Conservation (phyloP, 2,329 filamentous ascomycete species). For the Cylindrodendrum hubeiense region DNA sequence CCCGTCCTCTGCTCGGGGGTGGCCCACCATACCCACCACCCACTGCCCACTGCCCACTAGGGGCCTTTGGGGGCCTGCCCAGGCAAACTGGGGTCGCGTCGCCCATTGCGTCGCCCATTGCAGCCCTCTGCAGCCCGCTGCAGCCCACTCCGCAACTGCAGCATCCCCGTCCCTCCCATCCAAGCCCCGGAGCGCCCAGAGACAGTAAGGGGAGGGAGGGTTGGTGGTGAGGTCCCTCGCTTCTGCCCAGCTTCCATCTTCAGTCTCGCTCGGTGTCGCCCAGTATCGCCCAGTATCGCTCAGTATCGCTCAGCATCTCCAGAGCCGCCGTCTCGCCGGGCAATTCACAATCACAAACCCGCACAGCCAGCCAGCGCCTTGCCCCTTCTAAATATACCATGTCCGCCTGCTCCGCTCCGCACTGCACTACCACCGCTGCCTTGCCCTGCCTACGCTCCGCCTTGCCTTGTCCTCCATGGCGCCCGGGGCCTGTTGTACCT, state of each 20-base stretch:
- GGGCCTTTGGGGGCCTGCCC: conserved; percentile 36
- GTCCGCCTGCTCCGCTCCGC: conserved; percentile 1
- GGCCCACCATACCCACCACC: conserved; percentile 12
- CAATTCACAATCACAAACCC: neutral
- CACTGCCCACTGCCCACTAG: conserved; percentile 21
- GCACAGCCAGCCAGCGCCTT: neutral
- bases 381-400: neutral
- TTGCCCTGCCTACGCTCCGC: conserved; percentile 11
- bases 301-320: neutral
- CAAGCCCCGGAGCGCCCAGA: neutral
- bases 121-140: conserved; percentile 31
- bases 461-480: neutral
- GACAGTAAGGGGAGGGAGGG: conserved; percentile 14
- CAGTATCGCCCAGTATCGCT: too few species aligned
- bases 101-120: conserved; percentile 38
- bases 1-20: neutral
- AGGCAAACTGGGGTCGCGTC: conserved; percentile 43
- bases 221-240: neutral
- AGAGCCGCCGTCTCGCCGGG: neutral
- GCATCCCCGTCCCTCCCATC: conserved; percentile 32
- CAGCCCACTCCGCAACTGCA: conserved; percentile 29
- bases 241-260: neutral
- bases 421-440: neutral
- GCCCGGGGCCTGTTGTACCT: conserved; percentile 9
- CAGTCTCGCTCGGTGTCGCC: neutral